A percentile compares a stretch with the other conserved stretches of the same genome.
These are phyloP conservation scores for Cryptosporidium meleagridis DNA, from an alignment of 169 alveolate species.

Conservation along the genomic window DNA sequence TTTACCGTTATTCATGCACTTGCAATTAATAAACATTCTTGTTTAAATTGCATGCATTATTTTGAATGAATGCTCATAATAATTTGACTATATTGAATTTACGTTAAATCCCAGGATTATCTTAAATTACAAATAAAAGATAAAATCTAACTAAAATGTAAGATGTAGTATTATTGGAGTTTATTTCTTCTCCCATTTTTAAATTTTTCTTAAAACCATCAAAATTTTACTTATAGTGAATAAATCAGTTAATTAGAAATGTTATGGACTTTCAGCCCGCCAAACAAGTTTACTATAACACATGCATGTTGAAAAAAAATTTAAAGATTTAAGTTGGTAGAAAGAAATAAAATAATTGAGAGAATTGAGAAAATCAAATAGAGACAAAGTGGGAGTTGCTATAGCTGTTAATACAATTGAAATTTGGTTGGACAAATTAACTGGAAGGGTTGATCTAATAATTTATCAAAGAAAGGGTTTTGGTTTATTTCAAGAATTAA, in stretches of 20 bases:
- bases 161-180: background rate
- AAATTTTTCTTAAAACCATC: too few species aligned
- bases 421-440: background rate
- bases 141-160: background rate
- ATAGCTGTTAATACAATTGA: background rate
- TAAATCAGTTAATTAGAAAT: too few species aligned
- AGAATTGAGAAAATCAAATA: background rate
- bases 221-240: background rate
- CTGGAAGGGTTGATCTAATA: constrained; percentile 3
- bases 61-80: background rate
- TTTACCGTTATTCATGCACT: background rate
- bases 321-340: background rate
- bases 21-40: background rate
- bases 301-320: background rate
- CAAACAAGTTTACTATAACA: background rate
- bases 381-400: background rate
- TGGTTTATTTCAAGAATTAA: background rate
- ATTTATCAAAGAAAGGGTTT: background rate
- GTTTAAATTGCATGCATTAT: background rate
- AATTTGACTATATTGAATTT: too few species aligned
- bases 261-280: background rate
- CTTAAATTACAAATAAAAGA: background rate
- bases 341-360: background rate
- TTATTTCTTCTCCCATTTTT: background rate
- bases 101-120: background rate